Base-by-base conservation (phyloP, 305 asterid genomes). In the Fraxinus paxiana region DNA sequence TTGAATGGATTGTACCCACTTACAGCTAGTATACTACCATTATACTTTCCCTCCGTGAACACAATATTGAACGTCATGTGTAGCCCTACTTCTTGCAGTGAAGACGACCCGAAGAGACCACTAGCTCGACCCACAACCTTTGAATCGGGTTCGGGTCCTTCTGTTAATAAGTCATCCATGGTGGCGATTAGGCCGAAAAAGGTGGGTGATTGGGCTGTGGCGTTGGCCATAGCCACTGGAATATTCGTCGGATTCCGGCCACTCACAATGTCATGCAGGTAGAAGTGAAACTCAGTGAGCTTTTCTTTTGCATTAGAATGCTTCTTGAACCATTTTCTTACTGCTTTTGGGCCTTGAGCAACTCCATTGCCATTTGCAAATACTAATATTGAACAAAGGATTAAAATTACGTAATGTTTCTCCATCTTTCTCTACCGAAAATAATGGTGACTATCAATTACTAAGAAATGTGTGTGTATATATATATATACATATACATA, bases 151-250 rank as follows among this genome's bases (percentile, higher is more conserved):
- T 76, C 38, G 3, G 80, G 77, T 34, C 65, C 82, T 1, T 1
- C 13, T 0, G 65, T 80, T 37, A 84, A 1, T 7, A 75, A 76
- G 46, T 84, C 78, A 75, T 83, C 86, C 8, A 77, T 30, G 0
- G 77, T 73, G 0, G 76, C 6, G 28, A 77, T 67, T 15, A 83
- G 24, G 18, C 86, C 82, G 1, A 80, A 83, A 0, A 13, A 6
- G 6, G 86, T 80, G 2, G 84, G 83, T 1, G 83, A 79, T 0
- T 33, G 6, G 37, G 2, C 3, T 0, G 79, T 75, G 54, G 61
- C 24, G 48, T 51, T 79, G 22, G 81, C 83, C 56, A 15, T 9
- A 75, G 83, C 81, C 22, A 83, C 77, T 0, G 2, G 63, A 51
- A 51, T 51, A 51, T 51, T 51, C 5, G 63, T n/a, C 8, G 63